Evolutionary conservation across 2,329 filamentous ascomycete species (phyloP), one percentile per base, ranked within the genome.

Genomic region (Apiospora aurea): DNA sequence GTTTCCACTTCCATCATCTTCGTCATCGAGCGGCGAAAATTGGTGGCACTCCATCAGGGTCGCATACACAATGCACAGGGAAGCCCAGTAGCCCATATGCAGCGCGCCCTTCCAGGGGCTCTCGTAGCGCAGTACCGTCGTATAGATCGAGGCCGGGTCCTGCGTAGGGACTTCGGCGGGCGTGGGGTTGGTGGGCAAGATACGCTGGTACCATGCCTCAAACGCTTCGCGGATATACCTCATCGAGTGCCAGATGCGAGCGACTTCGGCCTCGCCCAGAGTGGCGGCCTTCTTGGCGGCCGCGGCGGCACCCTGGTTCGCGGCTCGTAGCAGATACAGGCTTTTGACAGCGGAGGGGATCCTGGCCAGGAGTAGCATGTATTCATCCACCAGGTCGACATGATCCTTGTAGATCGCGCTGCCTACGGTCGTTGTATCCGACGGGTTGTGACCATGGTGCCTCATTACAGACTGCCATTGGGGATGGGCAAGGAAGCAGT

Each of bases 1-100:
- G 10, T 41, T 34, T 6, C 10, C 29, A 10, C 38, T 29, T 10
- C 13, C 10, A 6, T 34, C 51, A 18, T 57, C 26, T 8, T 21
- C 26, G 10, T 51, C 47, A 26, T 51, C 14, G 57, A 14, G 8
- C 10, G 34, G 57, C 18, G 10, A 64, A 10, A 34, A 3, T n/a
- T 77, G 74, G 18, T 75, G 75, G 71, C 82, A 83, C 70, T 80
- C 78, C 26, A 79, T 77, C 68, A 85, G 67, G 8, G 76, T 77
- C 72, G 82, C 82, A 70, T 85, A 80, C 46, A 85, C 74, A 69
- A 85, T 80, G n/a, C 84, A 75, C 76, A 82, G 76, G 49, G 79
- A 81, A 8, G 82, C 81, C 81, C 82, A 83, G 72, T 81, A 83
- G 26, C 77, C 78, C 73, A 83, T 75, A 61, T 80, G 77, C 69